These are phyloP conservation scores for Monosporascus sp. DNA, from an alignment of 2,329 filamentous ascomycete species.

Conservation along the genomic window DNA sequence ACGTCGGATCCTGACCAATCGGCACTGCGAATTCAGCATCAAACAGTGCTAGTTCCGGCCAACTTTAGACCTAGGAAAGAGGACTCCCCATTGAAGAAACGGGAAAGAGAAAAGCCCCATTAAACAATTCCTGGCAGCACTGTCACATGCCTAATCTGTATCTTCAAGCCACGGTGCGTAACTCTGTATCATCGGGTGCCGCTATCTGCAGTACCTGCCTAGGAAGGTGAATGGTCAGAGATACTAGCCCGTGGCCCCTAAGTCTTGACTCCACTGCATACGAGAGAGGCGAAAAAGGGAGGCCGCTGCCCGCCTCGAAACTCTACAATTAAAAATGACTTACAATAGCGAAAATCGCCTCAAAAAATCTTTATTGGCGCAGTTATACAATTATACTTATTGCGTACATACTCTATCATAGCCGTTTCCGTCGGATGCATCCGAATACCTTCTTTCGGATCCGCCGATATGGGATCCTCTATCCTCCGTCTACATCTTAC, in stretches of 20 bases:
- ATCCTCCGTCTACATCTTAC: too few species aligned
- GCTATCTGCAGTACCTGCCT: not conserved
- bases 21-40: not conserved
- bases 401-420: too few species aligned
- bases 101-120: not conserved
- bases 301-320: not conserved
- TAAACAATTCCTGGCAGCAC: not conserved
- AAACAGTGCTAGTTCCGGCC: not conserved
- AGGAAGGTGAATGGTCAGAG: not conserved
- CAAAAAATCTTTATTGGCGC: not conserved
- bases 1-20: not conserved
- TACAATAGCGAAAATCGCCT: not conserved
- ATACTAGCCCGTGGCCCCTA: not conserved
- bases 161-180: not conserved
- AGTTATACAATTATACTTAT: too few species aligned
- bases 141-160: not conserved
- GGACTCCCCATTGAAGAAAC: not conserved
- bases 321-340: not conserved
- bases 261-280: not conserved
- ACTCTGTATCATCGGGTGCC: not conserved
- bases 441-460: not conserved
- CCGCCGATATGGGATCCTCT: not conserved
- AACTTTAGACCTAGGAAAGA: not conserved
- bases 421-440: not conserved
- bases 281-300: not conserved